A percentile compares a stretch with the other conserved stretches of the same genome.
phyloP scores from a whole-genome alignment of 1,284 basidiomycete genomes.

The Porogramme epimiltina region DNA sequence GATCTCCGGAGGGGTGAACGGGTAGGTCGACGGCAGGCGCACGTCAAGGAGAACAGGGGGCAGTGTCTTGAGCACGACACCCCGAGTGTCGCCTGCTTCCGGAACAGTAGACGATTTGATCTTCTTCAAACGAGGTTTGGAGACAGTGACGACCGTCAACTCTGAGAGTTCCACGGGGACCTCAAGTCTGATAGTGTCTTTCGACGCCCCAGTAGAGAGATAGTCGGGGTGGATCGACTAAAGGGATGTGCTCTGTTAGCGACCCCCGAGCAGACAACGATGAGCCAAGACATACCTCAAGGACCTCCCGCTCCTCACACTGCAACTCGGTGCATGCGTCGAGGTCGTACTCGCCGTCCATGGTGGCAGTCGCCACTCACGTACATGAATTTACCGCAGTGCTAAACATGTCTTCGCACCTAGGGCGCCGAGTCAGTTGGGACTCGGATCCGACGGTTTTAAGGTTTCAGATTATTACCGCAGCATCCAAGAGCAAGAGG shows the following conservation, averaged over 20 bases:
- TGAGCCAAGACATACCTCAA: constrained; percentile 45
- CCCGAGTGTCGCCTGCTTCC: background rate
- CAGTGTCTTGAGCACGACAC: constrained; percentile 43
- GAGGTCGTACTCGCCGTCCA: constrained; percentile 1
- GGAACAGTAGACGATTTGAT: constrained; percentile 17
- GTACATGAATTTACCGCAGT: too few relatives aligned
- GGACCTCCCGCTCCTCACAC: constrained; percentile 50
- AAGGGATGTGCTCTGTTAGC: background rate
- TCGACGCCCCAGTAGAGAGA: constrained; percentile 44
- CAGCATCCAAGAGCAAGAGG: too few relatives aligned
- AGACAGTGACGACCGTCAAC: constrained; percentile 35
- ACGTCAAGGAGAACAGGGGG: constrained; percentile 66
- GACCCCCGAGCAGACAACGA: constrained; percentile 2
- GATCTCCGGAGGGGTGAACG: constrained; percentile 55
- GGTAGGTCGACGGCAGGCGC: constrained; percentile 59
- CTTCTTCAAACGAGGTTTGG: constrained; percentile 6
- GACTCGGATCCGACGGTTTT: too few relatives aligned
- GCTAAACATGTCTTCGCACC: too few relatives aligned
- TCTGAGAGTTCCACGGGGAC: constrained; percentile 61
- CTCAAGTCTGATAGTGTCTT: constrained; percentile 52
- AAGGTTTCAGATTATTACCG: too few relatives aligned
- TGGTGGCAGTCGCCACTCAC: too few relatives aligned
- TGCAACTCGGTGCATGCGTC: constrained; percentile 32
- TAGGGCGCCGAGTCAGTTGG: too few relatives aligned
- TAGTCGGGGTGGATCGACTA: constrained; percentile 78